Evolutionary conservation across 2,329 filamentous ascomycete species (phyloP).

Genomic region (Lasiodiplodia theobromae): DNA sequence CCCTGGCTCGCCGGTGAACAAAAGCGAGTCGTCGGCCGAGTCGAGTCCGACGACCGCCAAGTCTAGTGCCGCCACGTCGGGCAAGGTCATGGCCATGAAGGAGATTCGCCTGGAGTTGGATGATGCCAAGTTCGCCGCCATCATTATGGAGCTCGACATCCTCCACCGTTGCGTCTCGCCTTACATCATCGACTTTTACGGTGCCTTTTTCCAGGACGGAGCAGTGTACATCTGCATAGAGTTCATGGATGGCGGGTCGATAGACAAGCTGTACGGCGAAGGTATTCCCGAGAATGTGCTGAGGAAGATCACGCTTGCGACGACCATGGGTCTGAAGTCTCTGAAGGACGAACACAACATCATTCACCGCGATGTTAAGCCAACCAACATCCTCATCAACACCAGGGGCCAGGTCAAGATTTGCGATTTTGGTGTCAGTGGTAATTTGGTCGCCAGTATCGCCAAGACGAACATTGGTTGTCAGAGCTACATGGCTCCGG

Average conservation of each 20-base stretch:
- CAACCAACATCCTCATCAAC: slow-evolving; percentile 97
- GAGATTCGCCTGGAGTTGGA: slow-evolving; percentile 95
- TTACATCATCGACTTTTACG: slow-evolving; percentile 98
- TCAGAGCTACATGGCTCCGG: slow-evolving; percentile 98
- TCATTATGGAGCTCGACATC: slow-evolving; percentile 97
- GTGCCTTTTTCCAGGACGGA: slow-evolving; percentile 97
- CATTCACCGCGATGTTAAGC: slow-evolving; percentile 97
- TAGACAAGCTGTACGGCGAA: slow-evolving; percentile 92
- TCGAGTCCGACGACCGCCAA: slow-evolving; percentile 46
- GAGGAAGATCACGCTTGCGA: slow-evolving; percentile 87
- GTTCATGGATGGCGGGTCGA: slow-evolving; percentile 97
- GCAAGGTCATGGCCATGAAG: slow-evolving; percentile 98
- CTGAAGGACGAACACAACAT: slow-evolving; percentile 99
- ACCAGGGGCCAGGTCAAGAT: slow-evolving; percentile 93
- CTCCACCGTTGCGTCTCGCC: slow-evolving; percentile 93
- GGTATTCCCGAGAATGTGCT: slow-evolving; percentile 89
- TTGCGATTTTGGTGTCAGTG: slow-evolving; percentile 97
- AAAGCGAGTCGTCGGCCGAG: slow-evolving; percentile 38
- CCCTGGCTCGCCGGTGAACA: slow-evolving; percentile 43
- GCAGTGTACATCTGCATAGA: slow-evolving; percentile 99
- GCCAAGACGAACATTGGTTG: slow-evolving; percentile 99
- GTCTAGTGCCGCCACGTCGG: slow-evolving; percentile 63
- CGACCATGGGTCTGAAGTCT: slow-evolving; percentile 87
- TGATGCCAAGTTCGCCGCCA: slow-evolving; percentile 94
- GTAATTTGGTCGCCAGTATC: slow-evolving; percentile 95